Evolutionary conservation across 2,329 filamentous ascomycete genomes (phyloP), one percentile per base, ranked within the genome.

Genomic region (Calonectria naviculata): DNA sequence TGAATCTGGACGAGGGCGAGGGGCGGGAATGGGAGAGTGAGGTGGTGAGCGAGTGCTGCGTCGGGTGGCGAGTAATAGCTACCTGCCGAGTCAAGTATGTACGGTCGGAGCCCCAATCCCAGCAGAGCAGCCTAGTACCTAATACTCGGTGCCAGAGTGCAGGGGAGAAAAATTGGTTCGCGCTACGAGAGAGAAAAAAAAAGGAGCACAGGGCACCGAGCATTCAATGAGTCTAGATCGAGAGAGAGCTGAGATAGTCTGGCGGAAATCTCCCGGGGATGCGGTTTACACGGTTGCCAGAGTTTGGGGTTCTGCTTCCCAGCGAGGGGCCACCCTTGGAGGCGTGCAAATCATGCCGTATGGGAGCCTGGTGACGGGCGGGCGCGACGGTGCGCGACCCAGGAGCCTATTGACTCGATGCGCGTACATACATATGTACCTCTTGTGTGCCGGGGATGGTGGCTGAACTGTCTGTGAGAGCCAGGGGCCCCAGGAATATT

Each of bases 231-330:
- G 68, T 56, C 60, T 36, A 38, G 62, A 65, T 65, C 52, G 61
- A 70, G 42, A 36, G n/a, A 34, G 56, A 54, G 47, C 52, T 58
- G 52, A 38, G 24, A 31, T 38, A 24, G 38, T 12, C 58, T 21
- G 44, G 38, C 34, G 61, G 34, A 60, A 65, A 65, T 70, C 63
- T 70, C 68, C 67, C 68, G 56, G 38, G 46, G 63, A 49, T 41
- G 38, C 38, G 63, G 63, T 56, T 70, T 66, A n/a, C n/a, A 36
- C 62, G 17, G 54, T 54, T 62, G 17, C 38, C 36, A 54, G 17
- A 61, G 46, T 38, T 66, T 28, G 46, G 46, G 52, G 28, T 46
- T 42, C 61, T 24, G 64, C 41, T 34, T 47, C 41, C 19, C 34
- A 36, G n/a, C 42, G 34, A 41, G 61, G 52, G 56, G 44, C 52